phyloP scores from a whole-genome alignment of 306 rosid genomes.

The Canavalia gladiata region DNA sequence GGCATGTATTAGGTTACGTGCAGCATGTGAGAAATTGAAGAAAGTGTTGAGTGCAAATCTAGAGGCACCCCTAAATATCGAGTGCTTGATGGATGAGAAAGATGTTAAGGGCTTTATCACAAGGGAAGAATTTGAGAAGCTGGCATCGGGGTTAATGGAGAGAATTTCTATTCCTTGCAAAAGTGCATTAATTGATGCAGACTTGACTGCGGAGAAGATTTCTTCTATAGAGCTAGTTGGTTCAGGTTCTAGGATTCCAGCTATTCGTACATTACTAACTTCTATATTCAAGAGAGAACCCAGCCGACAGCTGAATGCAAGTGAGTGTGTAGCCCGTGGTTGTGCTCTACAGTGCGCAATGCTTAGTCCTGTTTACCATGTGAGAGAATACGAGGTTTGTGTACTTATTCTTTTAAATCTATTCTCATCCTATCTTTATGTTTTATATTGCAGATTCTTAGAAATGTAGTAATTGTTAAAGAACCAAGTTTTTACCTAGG shows the following conservation, averaged over 20 bases:
- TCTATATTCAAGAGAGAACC: constrained; percentile 81
- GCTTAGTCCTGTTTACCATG: constrained; percentile 90
- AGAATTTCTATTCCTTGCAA: constrained; percentile 77
- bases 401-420: background rate
- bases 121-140: constrained; percentile 93
- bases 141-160: constrained; percentile 73
- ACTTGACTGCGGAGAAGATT: constrained; percentile 67
- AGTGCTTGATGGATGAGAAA: constrained; percentile 98
- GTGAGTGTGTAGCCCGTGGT: constrained; percentile 99
- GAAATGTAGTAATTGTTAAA: constrained; percentile 22
- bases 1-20: constrained; percentile 80
- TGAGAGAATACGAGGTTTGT: constrained; percentile 94
- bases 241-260: constrained; percentile 96
- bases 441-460: constrained; percentile 34
- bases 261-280: constrained; percentile 68
- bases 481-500: constrained; percentile 32
- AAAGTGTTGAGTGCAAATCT: constrained; percentile 95
- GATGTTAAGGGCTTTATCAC: constrained; percentile 92
- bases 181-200: constrained; percentile 74
- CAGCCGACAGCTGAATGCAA: constrained; percentile 86
- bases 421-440: constrained; percentile 31
- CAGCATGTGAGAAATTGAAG: constrained; percentile 95
- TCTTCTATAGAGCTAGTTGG: constrained; percentile 94
- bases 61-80: constrained; percentile 94
- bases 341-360: constrained; percentile 98